These are phyloP conservation scores for Termitomyces eurrhizus DNA, from an alignment of 768 basidiomycete genomes.

Conservation along the genomic window DNA sequence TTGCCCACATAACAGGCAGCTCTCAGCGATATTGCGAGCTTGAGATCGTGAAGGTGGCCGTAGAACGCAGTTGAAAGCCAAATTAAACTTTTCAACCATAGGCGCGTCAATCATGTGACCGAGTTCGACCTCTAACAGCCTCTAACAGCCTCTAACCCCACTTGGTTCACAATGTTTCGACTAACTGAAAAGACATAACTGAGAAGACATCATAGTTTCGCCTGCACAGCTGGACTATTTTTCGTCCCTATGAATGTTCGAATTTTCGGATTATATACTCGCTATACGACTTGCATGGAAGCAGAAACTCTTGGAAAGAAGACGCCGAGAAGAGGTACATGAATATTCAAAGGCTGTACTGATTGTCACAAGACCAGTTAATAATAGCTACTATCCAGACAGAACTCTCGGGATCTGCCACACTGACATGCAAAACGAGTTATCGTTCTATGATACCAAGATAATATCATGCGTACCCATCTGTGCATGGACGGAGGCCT, in stretches of 20 bases:
- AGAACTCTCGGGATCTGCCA: background rate
- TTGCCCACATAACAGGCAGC: slow-evolving; percentile 53
- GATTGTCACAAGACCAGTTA: background rate
- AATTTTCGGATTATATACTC: too few species aligned
- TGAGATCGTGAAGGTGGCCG: slow-evolving; percentile 6
- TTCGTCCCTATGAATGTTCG: background rate
- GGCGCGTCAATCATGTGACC: slow-evolving; percentile 22
- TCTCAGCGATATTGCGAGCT: slow-evolving; percentile 1
- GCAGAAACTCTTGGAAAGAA: background rate
- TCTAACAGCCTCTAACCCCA: too few species aligned
- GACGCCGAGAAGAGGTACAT: background rate
- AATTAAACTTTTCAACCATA: slow-evolving; percentile 16
- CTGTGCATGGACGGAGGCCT: background rate
- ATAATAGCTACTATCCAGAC: background rate
- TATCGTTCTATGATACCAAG: too few species aligned
- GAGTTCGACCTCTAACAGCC: slow-evolving; percentile 9
- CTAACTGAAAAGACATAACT: too few species aligned
- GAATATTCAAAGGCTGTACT: background rate
- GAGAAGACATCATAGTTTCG: too few species aligned
- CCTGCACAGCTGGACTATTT: too few species aligned
- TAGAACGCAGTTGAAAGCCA: slow-evolving; percentile 5
- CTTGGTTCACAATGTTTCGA: too few species aligned
- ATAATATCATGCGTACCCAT: background rate
- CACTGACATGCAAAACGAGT: background rate
- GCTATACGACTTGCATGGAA: background rate